Percentiles rank a stretch among this genome's conserved stretches.
Evolutionary conservation across 2,329 filamentous ascomycete species (phyloP).

Genomic region (Teratosphaeria nubilosa): DNA sequence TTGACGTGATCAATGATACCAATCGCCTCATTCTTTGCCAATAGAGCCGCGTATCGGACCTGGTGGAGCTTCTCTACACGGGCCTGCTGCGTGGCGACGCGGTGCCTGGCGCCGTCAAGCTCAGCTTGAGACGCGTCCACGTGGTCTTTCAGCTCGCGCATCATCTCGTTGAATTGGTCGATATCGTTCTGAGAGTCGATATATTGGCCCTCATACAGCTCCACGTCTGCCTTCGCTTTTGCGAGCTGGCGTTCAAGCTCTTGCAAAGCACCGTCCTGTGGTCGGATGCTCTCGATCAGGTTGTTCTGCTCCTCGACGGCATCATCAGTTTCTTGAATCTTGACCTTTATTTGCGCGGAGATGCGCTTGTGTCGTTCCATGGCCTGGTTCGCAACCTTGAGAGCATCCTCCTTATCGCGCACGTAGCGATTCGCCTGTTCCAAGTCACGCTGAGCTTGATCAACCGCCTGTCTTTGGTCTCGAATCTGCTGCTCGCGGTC

Average conservation of each 20-base stretch:
- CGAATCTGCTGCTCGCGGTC: constrained; percentile 21
- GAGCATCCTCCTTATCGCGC: constrained; percentile 38
- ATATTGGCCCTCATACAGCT: constrained; percentile 34
- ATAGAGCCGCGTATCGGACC: constrained; percentile 27
- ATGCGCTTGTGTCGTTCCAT: constrained; percentile 41
- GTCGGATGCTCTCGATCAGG: constrained; percentile 46
- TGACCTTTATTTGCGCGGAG: constrained; percentile 41
- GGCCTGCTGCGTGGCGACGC: constrained; percentile 23
- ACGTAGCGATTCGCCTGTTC: constrained; percentile 42
- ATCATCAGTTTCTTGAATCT: constrained; percentile 51
- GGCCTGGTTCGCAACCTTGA: constrained; percentile 41
- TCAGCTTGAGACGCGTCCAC: constrained; percentile 23
- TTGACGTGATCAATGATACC: constrained; percentile 26
- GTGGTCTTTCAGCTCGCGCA: constrained; percentile 19
- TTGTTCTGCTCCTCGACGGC: constrained; percentile 57
- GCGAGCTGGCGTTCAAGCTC: constrained; percentile 41
- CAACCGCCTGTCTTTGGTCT: constrained; percentile 33
- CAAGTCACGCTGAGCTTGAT: constrained; percentile 36
- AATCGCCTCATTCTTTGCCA: constrained; percentile 33
- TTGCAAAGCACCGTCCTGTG: constrained; percentile 50
- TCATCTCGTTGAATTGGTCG: constrained; percentile 31
- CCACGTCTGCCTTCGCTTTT: constrained; percentile 43
- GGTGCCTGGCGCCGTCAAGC: constrained; percentile 15
- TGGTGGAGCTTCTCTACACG: constrained; percentile 22
- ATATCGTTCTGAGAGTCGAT: constrained; percentile 40